phyloP scores from a whole-genome alignment of 2,329 filamentous ascomycete species.

The Colletotrichum spinosum region DNA sequence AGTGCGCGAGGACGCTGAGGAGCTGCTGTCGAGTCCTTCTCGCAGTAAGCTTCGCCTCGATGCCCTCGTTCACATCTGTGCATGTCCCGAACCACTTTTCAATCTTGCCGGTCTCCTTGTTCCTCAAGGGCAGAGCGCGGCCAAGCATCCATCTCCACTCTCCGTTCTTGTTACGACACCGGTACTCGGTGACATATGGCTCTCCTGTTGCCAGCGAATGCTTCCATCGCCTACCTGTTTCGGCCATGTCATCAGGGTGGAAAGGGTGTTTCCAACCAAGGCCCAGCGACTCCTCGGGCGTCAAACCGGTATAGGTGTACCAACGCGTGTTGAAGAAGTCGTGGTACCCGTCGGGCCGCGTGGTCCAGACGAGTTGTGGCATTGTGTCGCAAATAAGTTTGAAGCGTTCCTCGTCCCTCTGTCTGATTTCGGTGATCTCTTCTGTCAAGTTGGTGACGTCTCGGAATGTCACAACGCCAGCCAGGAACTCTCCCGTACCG shows the following conservation, averaged over 20 bases:
- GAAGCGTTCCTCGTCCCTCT: slow-evolving; percentile 79
- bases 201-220: slow-evolving; percentile 75
- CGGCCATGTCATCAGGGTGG: slow-evolving; percentile 75
- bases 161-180: slow-evolving; percentile 74
- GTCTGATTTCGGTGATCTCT: slow-evolving; percentile 76
- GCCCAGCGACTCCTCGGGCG: slow-evolving; percentile 71
- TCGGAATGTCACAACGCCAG: slow-evolving; percentile 77
- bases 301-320: slow-evolving; percentile 82
- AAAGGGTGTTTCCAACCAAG: slow-evolving; percentile 72
- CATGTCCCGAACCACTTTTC: slow-evolving; percentile 87
- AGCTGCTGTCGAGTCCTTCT: slow-evolving; percentile 77
- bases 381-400: slow-evolving; percentile 80
- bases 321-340: slow-evolving; percentile 84
- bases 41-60: slow-evolving; percentile 74
- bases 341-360: slow-evolving; percentile 71
- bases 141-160: slow-evolving; percentile 85
- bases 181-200: slow-evolving; percentile 77
- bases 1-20: slow-evolving; percentile 78
- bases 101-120: slow-evolving; percentile 74
- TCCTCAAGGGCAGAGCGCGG: slow-evolving; percentile 74
- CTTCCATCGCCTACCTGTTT: slow-evolving; percentile 68
- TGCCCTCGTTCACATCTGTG: slow-evolving; percentile 82
- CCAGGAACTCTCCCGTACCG: slow-evolving; percentile 76
- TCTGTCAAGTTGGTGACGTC: slow-evolving; percentile 79
- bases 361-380: slow-evolving; percentile 80